Conservation (phyloP, 192 early-diverging fungal species). For the Rhizophagus prolifer region DNA sequence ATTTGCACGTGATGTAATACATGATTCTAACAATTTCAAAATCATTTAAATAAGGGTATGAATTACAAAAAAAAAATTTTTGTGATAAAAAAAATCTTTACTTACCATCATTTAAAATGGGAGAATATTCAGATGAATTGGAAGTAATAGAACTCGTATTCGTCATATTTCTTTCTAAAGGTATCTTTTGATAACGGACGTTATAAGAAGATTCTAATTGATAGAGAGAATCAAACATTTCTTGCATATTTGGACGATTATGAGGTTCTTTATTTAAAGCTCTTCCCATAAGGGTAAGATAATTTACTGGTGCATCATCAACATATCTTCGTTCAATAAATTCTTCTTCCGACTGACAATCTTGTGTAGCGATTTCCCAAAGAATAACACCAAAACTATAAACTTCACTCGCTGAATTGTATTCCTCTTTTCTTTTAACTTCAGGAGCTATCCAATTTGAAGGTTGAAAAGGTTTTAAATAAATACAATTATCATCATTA, state of each 20-base stretch:
- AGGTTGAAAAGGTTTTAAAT: not conserved
- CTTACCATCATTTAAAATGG: not conserved
- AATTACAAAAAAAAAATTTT: not conserved
- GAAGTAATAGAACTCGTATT: not conserved
- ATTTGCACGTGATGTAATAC: not conserved
- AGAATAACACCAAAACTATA: not conserved
- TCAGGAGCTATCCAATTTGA: not conserved
- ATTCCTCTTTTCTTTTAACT: not conserved
- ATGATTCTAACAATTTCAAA: not conserved
- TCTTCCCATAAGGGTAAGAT: not conserved
- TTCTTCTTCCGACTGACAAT: not conserved
- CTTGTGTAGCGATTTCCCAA: not conserved
- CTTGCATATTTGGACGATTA: not conserved
- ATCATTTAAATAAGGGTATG: no score
- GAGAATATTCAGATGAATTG: not conserved
- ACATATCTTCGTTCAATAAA: not conserved
- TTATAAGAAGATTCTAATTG: not conserved
- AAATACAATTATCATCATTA: not conserved
- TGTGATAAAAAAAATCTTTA: not conserved
- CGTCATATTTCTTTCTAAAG: not conserved
- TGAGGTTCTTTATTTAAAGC: not conserved
- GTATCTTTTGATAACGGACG: not conserved
- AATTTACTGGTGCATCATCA: not conserved
- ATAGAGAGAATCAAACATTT: not conserved
- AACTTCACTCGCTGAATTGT: not conserved